Base-by-base conservation (phyloP, 768 basidiomycete genomes). In the Collybia mongolica region DNA sequence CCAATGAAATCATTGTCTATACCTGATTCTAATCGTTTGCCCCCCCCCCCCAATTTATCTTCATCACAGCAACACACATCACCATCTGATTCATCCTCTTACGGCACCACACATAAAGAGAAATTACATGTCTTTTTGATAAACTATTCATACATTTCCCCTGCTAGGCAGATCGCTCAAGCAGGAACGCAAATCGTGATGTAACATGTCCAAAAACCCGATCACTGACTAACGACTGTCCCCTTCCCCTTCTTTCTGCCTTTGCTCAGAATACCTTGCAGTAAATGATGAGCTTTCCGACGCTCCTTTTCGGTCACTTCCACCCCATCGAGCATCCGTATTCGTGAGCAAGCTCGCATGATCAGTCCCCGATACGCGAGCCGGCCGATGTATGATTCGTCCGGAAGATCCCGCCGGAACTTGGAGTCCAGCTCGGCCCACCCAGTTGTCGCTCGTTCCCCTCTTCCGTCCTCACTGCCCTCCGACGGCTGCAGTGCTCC, bases 371-470 rank as follows among this genome's bases (percentile, higher is more conserved):
- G 86, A 70, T 98, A 98, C 39, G 84, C 89, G 26, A 95, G 75
- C 36, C 96, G 83, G 19, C 89, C 90, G 42, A 89, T 81, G 65
- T 98, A 98, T 65, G 80, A 81, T 44, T 81, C 86, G 69, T 98
- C 90, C 43, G 96, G 95, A 43, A 99, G 77, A 55, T 90, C 86
- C 63, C 88, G 85, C 17, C 95, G 84, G 76, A 95, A 98, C 62
- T 87, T 86, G 14, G 74, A 72, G 69, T 98, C 96, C 65, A 91
- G 72, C 56, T 84, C 84, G 58, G 82, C 74, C 92, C 93, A 97
- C 44, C 62, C 69, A 37, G 59, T 59, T 55, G 18, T 57, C 40
- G 55, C 52, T 55, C 55, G 56, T 58, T 59, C 62, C 42, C 54
- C 57, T 52, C 56, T 60, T 48, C 60, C 65, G 35, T 50, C 59